Conservation (phyloP, 257 asterid species). For the Striga asiatica region DNA sequence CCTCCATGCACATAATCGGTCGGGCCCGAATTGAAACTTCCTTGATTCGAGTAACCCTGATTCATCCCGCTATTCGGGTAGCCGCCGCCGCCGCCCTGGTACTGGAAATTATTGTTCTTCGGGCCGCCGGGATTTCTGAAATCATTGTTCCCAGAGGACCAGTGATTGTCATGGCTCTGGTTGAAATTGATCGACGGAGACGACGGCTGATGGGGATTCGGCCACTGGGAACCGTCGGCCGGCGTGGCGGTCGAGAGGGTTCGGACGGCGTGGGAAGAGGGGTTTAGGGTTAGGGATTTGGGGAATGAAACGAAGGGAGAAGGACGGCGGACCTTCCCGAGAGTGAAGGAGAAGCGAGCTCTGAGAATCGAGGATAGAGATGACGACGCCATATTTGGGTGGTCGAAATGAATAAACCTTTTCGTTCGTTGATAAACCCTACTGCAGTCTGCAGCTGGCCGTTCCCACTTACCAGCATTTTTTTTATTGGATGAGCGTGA, state of each 20-base stretch:
- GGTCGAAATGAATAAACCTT: conserved; percentile 26
- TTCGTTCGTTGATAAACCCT: conserved; percentile 19
- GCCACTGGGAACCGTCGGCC: conserved; percentile 21
- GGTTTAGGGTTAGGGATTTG: conserved; percentile 25
- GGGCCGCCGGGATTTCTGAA: too few species aligned
- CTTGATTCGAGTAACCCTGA: conserved; percentile 31
- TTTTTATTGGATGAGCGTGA: too few species aligned
- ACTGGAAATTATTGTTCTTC: conserved; percentile 17
- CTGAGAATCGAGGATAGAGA: conserved; percentile 28
- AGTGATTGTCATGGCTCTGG: conserved; percentile 25
- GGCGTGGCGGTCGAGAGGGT: conserved; percentile 38
- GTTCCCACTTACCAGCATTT: too few species aligned
- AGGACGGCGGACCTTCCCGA: conserved; percentile 25
- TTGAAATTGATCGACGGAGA: conserved; percentile 21
- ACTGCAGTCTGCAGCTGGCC: too few species aligned
- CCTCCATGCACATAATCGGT: conserved; percentile 3
- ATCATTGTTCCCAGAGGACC: conserved; percentile 19
- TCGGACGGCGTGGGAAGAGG: conserved; percentile 20
- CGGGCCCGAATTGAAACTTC: conserved; percentile 18
- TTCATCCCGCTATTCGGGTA: conserved; percentile 20
- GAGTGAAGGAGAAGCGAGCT: conserved; percentile 26
- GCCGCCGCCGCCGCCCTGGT: conserved; percentile 24
- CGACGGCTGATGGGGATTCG: conserved; percentile 22
- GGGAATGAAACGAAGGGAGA: conserved; percentile 19
- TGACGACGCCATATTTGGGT: conserved; percentile 36